Base-by-base conservation (phyloP, 805 yeast genomes). In the Wickerhamiella brachini region DNA sequence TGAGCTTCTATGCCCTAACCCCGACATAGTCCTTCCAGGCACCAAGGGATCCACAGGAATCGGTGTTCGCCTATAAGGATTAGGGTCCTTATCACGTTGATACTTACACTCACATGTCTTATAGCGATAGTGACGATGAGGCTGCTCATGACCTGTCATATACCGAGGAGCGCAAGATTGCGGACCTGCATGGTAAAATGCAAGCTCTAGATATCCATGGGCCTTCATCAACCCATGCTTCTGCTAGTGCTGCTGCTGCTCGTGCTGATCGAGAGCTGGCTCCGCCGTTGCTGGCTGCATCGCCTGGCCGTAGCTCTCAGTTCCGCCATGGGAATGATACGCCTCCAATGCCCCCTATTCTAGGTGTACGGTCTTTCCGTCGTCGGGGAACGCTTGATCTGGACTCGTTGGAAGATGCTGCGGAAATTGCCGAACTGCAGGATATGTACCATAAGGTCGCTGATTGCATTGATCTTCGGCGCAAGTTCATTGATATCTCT, bases 401-500 rank as follows among this genome's bases (percentile, higher is more conserved):
- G 26, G 54, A 54, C 50, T 55, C 53, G n/a, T 26, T 45, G 13
- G 69, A 67, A 29, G 64, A 65, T 49, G 65, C 69, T 7, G 57
- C 47, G 12, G 62, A 68, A 22, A 52, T 62, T 21, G 56, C 57
- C 17, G 74, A 71, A 54, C 59, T 71, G 22, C 53, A 54, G 34
- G 49, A 51, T 39, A 69, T 71, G 62, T 71, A 69, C 54, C 46
- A 51, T 17, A 60, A 59, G 24, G 71, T 71, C 5, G 63, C 65
- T 34, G 59, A 60, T 38, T 85, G 96, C 62, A 73, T 90, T 54
- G 79, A 76, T 12, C 62, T 85, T 55, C 80, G 99, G 64, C 80
- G 77, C 57, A 83, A 81, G 62, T 93, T 90, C 65, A 83, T 84
- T 66, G 60, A 67, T 2, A 57, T 77, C 10, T 87, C 97, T 0